Evolutionary conservation across 2,329 filamentous ascomycete genomes (phyloP).

Genomic region (Fusarium protoensiforme): DNA sequence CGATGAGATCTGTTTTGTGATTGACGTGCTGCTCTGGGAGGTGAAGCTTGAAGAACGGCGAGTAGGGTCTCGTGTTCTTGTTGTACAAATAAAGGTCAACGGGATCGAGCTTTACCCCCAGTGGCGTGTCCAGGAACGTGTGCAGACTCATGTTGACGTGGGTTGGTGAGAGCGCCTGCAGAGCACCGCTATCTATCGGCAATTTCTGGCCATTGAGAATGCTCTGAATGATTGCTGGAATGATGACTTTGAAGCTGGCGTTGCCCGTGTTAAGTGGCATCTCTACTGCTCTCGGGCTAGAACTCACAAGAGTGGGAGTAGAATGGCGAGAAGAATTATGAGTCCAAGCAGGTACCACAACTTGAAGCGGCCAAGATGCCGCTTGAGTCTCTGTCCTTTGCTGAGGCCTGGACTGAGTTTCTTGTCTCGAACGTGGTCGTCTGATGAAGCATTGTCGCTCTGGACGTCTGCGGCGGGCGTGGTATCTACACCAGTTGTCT

Average conservation of each 20-base stretch:
- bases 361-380: conserved; percentile 56
- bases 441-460: conserved; percentile 21
- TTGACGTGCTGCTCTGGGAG: conserved; percentile 48
- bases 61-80: conserved; percentile 41
- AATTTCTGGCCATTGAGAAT: conserved; percentile 56
- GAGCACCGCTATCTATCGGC: conserved; percentile 50
- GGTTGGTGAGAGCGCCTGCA: conserved; percentile 48
- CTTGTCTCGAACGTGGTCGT: conserved; percentile 31
- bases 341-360: conserved; percentile 56
- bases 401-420: conserved; percentile 1
- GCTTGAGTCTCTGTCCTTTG: conserved; percentile 51
- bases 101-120: conserved; percentile 51
- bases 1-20: conserved; percentile 49
- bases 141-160: conserved; percentile 50
- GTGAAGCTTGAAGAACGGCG: conserved; percentile 37
- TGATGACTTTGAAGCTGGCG: conserved; percentile 56
- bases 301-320: conserved; percentile 59
- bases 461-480: neutral
- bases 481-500: neutral
- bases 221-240: conserved; percentile 58
- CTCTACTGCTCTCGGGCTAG: no score
- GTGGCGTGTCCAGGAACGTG: conserved; percentile 52
- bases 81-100: conserved; percentile 55
- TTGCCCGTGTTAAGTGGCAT: neutral
- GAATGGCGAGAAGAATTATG: conserved; percentile 55